Conservation (phyloP, 805 yeast genomes). For the Saccharomycopsis capsularis region DNA sequence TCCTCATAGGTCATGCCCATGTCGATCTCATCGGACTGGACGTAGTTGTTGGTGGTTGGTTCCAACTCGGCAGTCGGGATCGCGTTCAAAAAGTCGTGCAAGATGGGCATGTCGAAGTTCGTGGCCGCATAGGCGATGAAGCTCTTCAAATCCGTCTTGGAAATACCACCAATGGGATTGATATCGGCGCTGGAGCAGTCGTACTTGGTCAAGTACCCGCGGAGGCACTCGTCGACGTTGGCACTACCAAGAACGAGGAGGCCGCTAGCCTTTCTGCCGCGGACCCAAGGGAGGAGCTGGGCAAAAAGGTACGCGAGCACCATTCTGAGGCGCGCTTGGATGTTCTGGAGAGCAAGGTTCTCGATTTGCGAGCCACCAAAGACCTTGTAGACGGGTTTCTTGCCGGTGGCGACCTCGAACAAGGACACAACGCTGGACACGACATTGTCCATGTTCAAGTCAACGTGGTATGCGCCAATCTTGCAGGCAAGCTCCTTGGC, state of each 20-base stretch:
- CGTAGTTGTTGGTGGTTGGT: conserved; percentile 87
- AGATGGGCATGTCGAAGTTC: conserved; percentile 67
- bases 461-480: conserved; percentile 86
- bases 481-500: conserved; percentile 67
- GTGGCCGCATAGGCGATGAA: conserved; percentile 76
- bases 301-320: conserved; percentile 91
- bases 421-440: conserved; percentile 68
- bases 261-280: conserved; percentile 63
- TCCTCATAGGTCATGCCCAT: conserved; percentile 99
- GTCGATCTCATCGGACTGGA: conserved; percentile 93
- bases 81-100: conserved; percentile 75
- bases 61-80: conserved; percentile 98
- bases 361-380: conserved; percentile 92
- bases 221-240: conserved; percentile 90
- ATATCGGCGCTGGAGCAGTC: conserved; percentile 97
- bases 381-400: conserved; percentile 78
- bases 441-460: conserved; percentile 82
- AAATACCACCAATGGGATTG: conserved; percentile 98
- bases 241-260: conserved; percentile 90
- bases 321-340: conserved; percentile 95
- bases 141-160: conserved; percentile 83
- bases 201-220: conserved; percentile 94
- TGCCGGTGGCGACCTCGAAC: conserved; percentile 87
- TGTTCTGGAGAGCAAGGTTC: conserved; percentile 90
- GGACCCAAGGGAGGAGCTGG: conserved; percentile 89